Percentiles rank a stretch among this genome's conserved stretches.
These are phyloP conservation scores for Phalaenopsis equestris DNA, from an alignment of 106 monocot species.

Conservation along the genomic window DNA sequence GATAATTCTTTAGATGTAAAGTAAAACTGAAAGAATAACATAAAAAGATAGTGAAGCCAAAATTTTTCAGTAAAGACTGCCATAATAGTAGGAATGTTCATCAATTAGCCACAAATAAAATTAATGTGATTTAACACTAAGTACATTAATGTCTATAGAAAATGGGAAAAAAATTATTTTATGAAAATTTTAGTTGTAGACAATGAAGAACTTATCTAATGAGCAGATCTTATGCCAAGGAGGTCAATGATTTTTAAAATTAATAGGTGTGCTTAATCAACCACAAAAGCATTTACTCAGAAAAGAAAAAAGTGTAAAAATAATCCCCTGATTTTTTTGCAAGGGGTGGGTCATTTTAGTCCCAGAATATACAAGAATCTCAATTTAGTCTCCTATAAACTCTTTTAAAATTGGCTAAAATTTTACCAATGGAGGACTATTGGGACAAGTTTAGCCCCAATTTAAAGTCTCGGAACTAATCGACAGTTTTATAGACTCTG, in stretches of 20 bases:
- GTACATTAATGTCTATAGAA: background rate
- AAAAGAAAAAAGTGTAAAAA: too few species aligned
- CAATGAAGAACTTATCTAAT: background rate
- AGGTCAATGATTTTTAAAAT: background rate
- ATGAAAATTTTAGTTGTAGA: too few species aligned
- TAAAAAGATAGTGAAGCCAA: background rate
- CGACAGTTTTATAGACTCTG: too few species aligned
- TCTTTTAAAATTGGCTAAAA: too few species aligned
- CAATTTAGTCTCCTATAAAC: too few species aligned
- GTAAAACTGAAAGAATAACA: background rate
- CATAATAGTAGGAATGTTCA: background rate
- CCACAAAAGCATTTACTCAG: background rate
- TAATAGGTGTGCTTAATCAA: background rate
- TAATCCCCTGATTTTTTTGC: too few species aligned
- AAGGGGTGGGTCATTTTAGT: too few species aligned
- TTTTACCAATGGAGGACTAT: too few species aligned
- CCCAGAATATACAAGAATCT: too few species aligned
- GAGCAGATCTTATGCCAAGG: background rate
- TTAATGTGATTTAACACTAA: background rate
- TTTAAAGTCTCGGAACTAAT: too few species aligned
- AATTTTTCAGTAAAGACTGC: background rate
- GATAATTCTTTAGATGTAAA: background rate
- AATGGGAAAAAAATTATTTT: background rate
- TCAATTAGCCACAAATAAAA: background rate
- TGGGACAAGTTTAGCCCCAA: too few species aligned